Percentiles rank a stretch among this genome's conserved stretches.
phyloP scores from a whole-genome alignment of 2,329 filamentous ascomycete genomes.

The Botrytis fabae region DNA sequence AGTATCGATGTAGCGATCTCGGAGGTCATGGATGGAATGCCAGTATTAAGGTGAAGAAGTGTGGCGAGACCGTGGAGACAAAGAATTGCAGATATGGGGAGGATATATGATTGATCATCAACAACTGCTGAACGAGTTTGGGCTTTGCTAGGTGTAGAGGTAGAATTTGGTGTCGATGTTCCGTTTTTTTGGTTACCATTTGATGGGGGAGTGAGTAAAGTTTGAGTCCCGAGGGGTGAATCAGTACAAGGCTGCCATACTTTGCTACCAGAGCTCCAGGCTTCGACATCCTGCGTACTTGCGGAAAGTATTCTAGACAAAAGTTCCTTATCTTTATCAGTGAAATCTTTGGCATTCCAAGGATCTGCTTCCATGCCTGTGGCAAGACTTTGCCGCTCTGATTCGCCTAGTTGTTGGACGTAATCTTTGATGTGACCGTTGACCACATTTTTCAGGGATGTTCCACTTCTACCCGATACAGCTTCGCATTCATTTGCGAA shows the following conservation, averaged over 20 bases:
- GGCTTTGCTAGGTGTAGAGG: constrained; percentile 50
- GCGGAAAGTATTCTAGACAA: constrained; percentile 66
- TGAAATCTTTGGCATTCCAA: constrained; percentile 78
- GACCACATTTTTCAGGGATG: constrained; percentile 73
- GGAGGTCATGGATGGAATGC: constrained; percentile 84
- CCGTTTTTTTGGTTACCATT: constrained; percentile 44
- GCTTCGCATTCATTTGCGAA: constrained; percentile 87
- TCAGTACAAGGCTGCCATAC: constrained; percentile 53
- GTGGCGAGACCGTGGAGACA: constrained; percentile 80
- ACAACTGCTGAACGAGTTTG: constrained; percentile 73
- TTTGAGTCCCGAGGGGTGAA: constrained; percentile 29
- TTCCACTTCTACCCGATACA: constrained; percentile 76
- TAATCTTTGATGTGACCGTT: constrained; percentile 82
- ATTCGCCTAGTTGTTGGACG: constrained; percentile 68
- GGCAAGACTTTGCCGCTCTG: constrained; percentile 72
- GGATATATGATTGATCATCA: constrained; percentile 80
- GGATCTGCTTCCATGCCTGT: constrained; percentile 77
- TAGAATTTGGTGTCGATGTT: constrained; percentile 26
- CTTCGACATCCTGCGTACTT: constrained; percentile 68
- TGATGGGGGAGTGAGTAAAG: constrained; percentile 8
- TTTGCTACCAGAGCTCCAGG: constrained; percentile 63
- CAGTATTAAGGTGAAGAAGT: constrained; percentile 79
- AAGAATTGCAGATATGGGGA: constrained; percentile 79
- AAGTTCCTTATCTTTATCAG: constrained; percentile 58
- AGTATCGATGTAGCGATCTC: constrained; percentile 79